A percentile compares a stretch with the other conserved stretches of the same genome.
Evolutionary conservation across 305 asterid genomes (phyloP).

Genomic region (Nicotiana rustica): DNA sequence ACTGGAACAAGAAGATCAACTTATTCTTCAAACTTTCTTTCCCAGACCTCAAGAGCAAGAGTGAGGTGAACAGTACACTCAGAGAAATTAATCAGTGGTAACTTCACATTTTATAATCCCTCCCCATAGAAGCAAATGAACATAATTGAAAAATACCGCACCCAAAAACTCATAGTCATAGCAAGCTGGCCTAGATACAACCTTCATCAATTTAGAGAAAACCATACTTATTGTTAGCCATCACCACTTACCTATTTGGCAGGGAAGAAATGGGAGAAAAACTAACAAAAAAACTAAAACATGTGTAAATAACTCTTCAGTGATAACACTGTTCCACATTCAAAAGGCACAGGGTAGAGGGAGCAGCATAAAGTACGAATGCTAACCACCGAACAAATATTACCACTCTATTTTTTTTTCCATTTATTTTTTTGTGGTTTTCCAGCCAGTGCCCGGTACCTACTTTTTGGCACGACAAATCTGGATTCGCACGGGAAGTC

Average conservation of each 20-base stretch:
- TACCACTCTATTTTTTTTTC: no score
- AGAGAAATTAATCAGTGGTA: not conserved
- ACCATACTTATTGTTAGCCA: not conserved
- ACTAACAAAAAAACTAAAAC: not conserved
- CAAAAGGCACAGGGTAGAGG: not conserved
- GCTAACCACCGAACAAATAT: not conserved
- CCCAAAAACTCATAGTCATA: not conserved
- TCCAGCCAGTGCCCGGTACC: no score
- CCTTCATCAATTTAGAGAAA: not conserved
- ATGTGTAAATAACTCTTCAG: not conserved
- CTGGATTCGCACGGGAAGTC: no score
- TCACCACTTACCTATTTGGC: not conserved
- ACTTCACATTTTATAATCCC: conserved; percentile 6
- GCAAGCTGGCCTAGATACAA: conserved; percentile 20
- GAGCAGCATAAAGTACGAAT: not conserved
- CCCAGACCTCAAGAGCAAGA: not conserved
- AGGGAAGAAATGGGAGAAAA: not conserved
- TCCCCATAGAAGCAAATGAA: conserved; percentile 11
- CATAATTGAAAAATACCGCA: not conserved
- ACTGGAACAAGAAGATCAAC: not conserved
- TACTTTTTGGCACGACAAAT: no score
- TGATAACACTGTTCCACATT: not conserved
- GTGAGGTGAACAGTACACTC: not conserved
- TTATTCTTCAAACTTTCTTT: not conserved
- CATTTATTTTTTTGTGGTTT: no score